Conservation (phyloP, 2,329 filamentous ascomycete species). For the Xylariaceae sp. region DNA sequence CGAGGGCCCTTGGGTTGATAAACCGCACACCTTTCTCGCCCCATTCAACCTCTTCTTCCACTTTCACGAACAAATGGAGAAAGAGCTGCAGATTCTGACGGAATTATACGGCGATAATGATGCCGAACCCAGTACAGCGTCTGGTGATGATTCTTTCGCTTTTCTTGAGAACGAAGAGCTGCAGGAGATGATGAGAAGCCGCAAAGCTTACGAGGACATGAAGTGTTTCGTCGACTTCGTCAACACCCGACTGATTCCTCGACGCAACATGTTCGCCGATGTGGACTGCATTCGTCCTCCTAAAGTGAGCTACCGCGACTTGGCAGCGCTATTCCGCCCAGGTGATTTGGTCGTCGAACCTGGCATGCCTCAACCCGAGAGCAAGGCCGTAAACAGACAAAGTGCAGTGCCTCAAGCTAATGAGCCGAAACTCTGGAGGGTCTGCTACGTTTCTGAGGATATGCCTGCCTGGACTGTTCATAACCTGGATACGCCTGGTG, state of each 20-base stretch:
- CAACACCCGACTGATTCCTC: conserved; percentile 15
- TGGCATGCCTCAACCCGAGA: conserved; percentile 11
- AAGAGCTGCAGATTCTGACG: conserved; percentile 12
- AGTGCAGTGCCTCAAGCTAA: conserved; percentile 9
- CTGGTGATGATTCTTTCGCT: conserved; percentile 5
- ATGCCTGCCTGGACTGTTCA: conserved; percentile 16
- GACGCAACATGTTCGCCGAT: conserved; percentile 15
- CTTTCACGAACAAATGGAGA: conserved; percentile 18
- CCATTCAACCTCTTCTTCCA: conserved; percentile 18
- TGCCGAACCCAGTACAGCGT: not conserved
- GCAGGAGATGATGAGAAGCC: conserved; percentile 17
- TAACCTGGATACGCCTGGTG: conserved; percentile 12
- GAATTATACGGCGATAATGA: conserved; percentile 2
- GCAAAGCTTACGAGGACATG: conserved; percentile 19
- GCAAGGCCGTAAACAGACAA: conserved; percentile 11
- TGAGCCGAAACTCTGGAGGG: conserved; percentile 19
- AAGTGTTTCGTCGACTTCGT: conserved; percentile 20
- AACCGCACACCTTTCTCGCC: conserved; percentile 16
- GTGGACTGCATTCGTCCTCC: conserved; percentile 8
- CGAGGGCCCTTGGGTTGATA: conserved; percentile 18
- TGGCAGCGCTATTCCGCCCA: conserved; percentile 15
- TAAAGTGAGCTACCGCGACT: conserved; percentile 16
- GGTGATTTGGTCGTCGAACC: conserved; percentile 20
- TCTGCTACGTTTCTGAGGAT: conserved; percentile 20
- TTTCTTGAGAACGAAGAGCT: conserved; percentile 16